Base-by-base conservation (phyloP, 2,329 filamentous ascomycete genomes). In the Penicillium occitanis region DNA sequence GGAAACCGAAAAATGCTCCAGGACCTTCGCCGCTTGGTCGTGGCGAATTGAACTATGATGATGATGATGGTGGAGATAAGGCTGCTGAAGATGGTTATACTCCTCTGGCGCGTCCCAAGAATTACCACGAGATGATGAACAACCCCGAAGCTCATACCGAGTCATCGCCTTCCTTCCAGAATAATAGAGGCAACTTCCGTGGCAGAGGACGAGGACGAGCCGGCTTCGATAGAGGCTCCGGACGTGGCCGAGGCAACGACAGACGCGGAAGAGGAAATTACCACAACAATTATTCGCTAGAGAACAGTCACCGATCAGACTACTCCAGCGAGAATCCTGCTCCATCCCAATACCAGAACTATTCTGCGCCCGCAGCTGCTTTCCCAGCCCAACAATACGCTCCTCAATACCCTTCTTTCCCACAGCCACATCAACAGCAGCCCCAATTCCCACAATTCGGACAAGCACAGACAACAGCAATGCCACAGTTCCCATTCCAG, bases 51-150 rank as follows among this genome's bases (percentile, higher is more conserved):
- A 87, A 86, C 72, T 91, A 91, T 70, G 89, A 90, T 66, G 89
- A 90, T 66, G 89, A 92, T 64, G 89, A 92, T 64, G 84, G 85
- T 28, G 84, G 85, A 33, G 85, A 72, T 48, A n/a, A 10, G 33
- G 19, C 37, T 8, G 74, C 68, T n/a, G 77, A 82, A 64, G 79
- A 82, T 66, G 78, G 78, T 0, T 94, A 94, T 75, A 90, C 87
- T 69, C 90, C 90, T 5, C 82, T 94, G 19, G 78, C 88, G 22
- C 83, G 91, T 19, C 91, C 91, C 1, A 82, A 85, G 19, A 88
- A 88, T 59, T 87, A 90, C 69, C 77, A 83, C 71, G 75, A 83
- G 75, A 76, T 83, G 73, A 78, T 85, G 81, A 72, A 80, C 19
- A 67, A 70, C 19, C 73, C 75, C 50, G 76, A 80, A 67, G 72